Evolutionary conservation across 2,329 filamentous ascomycete genomes (phyloP).

Genomic region (Colletotrichum acutatum): DNA sequence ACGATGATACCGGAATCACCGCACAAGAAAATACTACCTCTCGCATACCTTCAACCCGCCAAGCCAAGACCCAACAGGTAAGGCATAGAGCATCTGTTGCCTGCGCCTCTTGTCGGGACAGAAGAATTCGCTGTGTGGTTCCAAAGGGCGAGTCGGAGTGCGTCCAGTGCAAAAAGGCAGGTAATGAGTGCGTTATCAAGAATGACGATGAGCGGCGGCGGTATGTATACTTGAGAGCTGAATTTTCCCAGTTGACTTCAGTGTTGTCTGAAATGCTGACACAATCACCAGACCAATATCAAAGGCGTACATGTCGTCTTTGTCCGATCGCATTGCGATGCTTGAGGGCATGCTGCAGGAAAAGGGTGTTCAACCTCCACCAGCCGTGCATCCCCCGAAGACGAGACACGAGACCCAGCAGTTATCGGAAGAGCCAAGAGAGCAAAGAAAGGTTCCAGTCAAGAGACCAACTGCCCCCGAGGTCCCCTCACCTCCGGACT

Average conservation of each 20-base stretch:
- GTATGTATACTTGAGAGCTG: slow-evolving; percentile 44
- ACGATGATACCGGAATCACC: slow-evolving; percentile 40
- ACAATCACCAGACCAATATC: slow-evolving; percentile 60
- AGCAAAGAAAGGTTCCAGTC: slow-evolving; percentile 13
- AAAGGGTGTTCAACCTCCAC: slow-evolving; percentile 59
- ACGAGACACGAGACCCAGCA: slow-evolving; percentile 53
- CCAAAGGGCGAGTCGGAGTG: slow-evolving; percentile 61
- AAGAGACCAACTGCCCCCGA: slow-evolving; percentile 37
- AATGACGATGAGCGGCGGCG: slow-evolving; percentile 67
- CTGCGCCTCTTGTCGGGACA: slow-evolving; percentile 63
- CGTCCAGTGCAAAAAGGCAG: slow-evolving; percentile 62
- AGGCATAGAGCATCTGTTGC: slow-evolving; percentile 64
- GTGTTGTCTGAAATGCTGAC: slow-evolving; percentile 22
- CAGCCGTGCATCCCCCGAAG: slow-evolving; percentile 64
- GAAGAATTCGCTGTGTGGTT: slow-evolving; percentile 62
- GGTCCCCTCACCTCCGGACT: slow-evolving; percentile 46
- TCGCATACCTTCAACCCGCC: slow-evolving; percentile 41
- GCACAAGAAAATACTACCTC: slow-evolving; percentile 49
- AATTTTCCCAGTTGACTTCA: background rate
- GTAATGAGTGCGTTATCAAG: slow-evolving; percentile 64
- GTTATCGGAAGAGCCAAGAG: slow-evolving; percentile 36
- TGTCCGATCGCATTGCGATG: slow-evolving; percentile 63
- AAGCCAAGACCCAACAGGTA: slow-evolving; percentile 48
- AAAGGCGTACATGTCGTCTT: slow-evolving; percentile 67
- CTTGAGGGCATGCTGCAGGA: slow-evolving; percentile 63